A percentile compares a stretch with the other conserved stretches of the same genome.
Evolutionary conservation across 2,329 filamentous ascomycete species (phyloP).

Genomic region (Diplodia scrobiculata): DNA sequence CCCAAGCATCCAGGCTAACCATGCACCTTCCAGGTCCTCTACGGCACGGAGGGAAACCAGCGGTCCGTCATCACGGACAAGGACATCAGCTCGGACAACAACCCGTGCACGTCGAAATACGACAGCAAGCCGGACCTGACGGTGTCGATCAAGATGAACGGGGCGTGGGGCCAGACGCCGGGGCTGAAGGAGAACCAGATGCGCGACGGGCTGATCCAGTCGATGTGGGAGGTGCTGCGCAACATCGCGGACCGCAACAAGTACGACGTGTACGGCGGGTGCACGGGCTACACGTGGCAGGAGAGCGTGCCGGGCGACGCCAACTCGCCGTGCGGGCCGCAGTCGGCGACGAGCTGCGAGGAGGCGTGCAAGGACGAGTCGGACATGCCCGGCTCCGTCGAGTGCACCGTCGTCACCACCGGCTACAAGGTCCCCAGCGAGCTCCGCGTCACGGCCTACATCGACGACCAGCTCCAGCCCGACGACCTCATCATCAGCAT

Average conservation of each 20-base stretch:
- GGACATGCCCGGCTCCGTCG: not conserved
- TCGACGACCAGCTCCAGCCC: not conserved
- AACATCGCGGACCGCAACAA: slow-evolving; percentile 1
- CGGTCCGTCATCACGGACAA: slow-evolving; percentile 8
- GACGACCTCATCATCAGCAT: slow-evolving; percentile 5
- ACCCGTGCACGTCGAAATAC: slow-evolving; percentile 1
- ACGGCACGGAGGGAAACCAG: slow-evolving; percentile 13
- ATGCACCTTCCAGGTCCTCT: not conserved
- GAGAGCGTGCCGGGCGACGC: not conserved
- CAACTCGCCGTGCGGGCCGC: too few species aligned
- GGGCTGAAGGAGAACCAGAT: slow-evolving; percentile 15
- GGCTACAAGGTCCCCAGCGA: not conserved
- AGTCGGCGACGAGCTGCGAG: not conserved
- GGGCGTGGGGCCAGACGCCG: slow-evolving; percentile 14
- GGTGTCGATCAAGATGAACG: slow-evolving; percentile 8
- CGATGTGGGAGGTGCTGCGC: slow-evolving; percentile 6
- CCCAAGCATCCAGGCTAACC: too few species aligned
- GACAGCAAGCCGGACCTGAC: slow-evolving; percentile 9
- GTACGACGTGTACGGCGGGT: slow-evolving; percentile 2
- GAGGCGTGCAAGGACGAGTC: not conserved
- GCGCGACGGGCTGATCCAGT: slow-evolving; percentile 17
- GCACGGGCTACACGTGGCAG: slow-evolving; percentile 1
- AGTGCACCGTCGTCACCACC: not conserved
- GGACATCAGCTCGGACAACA: not conserved
- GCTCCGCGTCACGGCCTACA: slow-evolving; percentile 2